A percentile compares a stretch with the other conserved stretches of the same genome.
Evolutionary conservation across 768 basidiomycete species (phyloP).

Genomic region (Mycena kentingensis): DNA sequence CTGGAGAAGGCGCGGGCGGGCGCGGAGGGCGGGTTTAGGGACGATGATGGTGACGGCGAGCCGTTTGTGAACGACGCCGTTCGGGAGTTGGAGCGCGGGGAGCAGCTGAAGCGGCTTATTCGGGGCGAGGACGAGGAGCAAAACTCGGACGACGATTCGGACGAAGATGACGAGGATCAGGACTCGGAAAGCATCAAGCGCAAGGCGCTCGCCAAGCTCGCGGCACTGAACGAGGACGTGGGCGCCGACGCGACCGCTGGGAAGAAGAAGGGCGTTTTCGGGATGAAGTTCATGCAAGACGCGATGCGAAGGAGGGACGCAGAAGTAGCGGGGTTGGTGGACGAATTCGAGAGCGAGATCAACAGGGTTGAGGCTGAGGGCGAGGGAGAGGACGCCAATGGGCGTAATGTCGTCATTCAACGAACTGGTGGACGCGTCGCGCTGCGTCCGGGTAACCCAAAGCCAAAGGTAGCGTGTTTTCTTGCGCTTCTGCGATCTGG

Average conservation of each 20-base stretch:
- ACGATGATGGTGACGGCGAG: constrained; percentile 55
- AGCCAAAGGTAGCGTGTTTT: neutral
- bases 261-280: constrained; percentile 74
- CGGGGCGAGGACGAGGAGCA: constrained; percentile 61
- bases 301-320: constrained; percentile 71
- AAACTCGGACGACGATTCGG: constrained; percentile 52
- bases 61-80: constrained; percentile 58
- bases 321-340: constrained; percentile 60
- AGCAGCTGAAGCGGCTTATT: constrained; percentile 77
- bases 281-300: constrained; percentile 99
- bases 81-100: constrained; percentile 84
- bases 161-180: constrained; percentile 45
- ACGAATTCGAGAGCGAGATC: constrained; percentile 75
- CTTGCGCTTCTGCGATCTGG: no score
- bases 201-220: constrained; percentile 78
- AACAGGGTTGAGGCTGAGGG: constrained; percentile 39
- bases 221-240: constrained; percentile 42
- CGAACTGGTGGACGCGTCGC: constrained; percentile 70
- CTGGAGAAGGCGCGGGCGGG: constrained; percentile 80
- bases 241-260: constrained; percentile 28
- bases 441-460: constrained; percentile 48
- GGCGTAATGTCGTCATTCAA: constrained; percentile 49
- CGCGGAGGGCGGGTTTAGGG: constrained; percentile 56
- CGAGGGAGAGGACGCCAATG: constrained; percentile 34
- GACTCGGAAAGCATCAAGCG: constrained; percentile 60